Percentiles rank a stretch among this genome's conserved stretches.
These are phyloP conservation scores for Fusarium sp. DNA, from an alignment of 2,329 filamentous ascomycete genomes.

Conservation along the genomic window DNA sequence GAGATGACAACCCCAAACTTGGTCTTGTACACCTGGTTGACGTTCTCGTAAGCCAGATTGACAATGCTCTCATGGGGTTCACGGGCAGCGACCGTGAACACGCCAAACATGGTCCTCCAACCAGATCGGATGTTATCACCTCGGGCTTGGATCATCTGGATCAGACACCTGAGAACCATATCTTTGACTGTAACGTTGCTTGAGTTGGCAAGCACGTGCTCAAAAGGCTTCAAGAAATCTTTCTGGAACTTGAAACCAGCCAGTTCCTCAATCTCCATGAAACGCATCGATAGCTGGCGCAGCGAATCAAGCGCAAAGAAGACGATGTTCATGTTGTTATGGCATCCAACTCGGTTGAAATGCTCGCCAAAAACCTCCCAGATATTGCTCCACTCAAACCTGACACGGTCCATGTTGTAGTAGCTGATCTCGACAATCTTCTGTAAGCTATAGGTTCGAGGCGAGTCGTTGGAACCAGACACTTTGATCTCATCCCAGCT, in stretches of 20 bases:
- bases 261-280: conserved; percentile 97
- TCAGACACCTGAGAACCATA: conserved; percentile 93
- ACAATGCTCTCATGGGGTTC: conserved; percentile 96
- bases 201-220: conserved; percentile 95
- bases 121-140: conserved; percentile 97
- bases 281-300: conserved; percentile 95
- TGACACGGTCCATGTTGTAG: conserved; percentile 99
- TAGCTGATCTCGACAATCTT: conserved; percentile 99
- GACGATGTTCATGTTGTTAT: conserved; percentile 94
- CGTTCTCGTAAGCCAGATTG: conserved; percentile 95
- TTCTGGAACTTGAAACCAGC: conserved; percentile 99
- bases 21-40: conserved; percentile 93
- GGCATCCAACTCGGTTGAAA: conserved; percentile 97
- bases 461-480: conserved; percentile 93
- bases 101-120: conserved; percentile 99
- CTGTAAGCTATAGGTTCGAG: conserved; percentile 94
- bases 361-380: conserved; percentile 98
- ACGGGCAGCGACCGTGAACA: conserved; percentile 93
- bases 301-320: conserved; percentile 97
- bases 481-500: conserved; percentile 99
- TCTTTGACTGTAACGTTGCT: conserved; percentile 94
- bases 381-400: conserved; percentile 98
- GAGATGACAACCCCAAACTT: conserved; percentile 96
- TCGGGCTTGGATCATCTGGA: conserved; percentile 98
- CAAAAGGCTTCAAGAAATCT: conserved; percentile 97